Evolutionary conservation across 148 eudicot genomes (phyloP).

Genomic region (Camellia japonica): DNA sequence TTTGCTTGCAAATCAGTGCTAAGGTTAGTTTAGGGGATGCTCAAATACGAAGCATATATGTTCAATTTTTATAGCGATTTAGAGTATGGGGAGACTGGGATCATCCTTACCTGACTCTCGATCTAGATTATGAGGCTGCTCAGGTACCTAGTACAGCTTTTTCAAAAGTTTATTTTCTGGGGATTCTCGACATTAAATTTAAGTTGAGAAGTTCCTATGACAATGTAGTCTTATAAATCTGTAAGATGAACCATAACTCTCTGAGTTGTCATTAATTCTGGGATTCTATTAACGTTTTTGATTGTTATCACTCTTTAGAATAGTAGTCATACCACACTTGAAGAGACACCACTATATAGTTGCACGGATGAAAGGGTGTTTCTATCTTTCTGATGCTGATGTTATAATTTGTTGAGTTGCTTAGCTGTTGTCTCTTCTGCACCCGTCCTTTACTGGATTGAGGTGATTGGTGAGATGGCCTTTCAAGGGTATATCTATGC

Average conservation of each 20-base stretch:
- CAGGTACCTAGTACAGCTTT: too few relatives aligned
- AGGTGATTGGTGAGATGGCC: slow-evolving; percentile 94
- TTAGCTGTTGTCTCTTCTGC: slow-evolving; percentile 12
- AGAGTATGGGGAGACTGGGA: too few relatives aligned
- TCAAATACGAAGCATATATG: background rate
- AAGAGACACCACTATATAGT: background rate
- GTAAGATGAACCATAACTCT: too few relatives aligned
- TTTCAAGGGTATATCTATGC: slow-evolving; percentile 78
- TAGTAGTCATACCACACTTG: background rate
- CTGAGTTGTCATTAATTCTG: too few relatives aligned
- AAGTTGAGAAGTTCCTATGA: too few relatives aligned
- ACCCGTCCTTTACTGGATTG: slow-evolving; percentile 46
- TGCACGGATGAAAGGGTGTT: background rate
- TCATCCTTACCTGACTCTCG: too few relatives aligned
- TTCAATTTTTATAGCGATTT: background rate
- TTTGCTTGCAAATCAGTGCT: background rate
- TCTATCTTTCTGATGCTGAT: background rate
- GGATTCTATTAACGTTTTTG: too few relatives aligned
- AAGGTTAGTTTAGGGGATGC: background rate
- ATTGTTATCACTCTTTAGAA: too few relatives aligned
- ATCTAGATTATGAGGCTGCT: too few relatives aligned
- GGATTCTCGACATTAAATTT: too few relatives aligned
- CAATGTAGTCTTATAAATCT: too few relatives aligned
- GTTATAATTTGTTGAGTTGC: background rate
- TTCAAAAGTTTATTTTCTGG: too few relatives aligned